phyloP scores from a whole-genome alignment of 768 basidiomycete species.

The Phlegmacium glaucopus region DNA sequence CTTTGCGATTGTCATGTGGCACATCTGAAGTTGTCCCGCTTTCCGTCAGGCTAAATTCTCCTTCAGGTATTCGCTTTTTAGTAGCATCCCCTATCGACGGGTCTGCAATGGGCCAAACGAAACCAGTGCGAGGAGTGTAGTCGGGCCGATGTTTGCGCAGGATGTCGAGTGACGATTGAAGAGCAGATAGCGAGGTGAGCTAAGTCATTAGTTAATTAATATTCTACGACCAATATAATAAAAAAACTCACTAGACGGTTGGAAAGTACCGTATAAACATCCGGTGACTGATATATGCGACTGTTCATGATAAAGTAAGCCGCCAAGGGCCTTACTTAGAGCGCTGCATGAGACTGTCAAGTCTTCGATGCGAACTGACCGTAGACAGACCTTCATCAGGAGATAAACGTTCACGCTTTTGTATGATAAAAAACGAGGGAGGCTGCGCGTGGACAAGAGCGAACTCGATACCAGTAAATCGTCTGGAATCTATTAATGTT shows the following conservation, averaged over 20 bases:
- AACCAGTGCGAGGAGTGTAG: conserved; percentile 80
- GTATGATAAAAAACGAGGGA: conserved; percentile 83
- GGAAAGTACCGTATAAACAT: conserved; percentile 79
- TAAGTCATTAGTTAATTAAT: conserved; percentile 22
- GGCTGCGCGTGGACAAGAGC: conserved; percentile 77
- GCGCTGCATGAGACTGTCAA: conserved; percentile 6
- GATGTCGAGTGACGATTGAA: conserved; percentile 75
- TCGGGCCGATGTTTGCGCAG: conserved; percentile 74
- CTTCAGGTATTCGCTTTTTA: conserved; percentile 24
- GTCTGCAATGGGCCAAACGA: conserved; percentile 81
- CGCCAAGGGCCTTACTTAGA: conserved; percentile 67
- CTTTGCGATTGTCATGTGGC: conserved; percentile 20
- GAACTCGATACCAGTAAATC: conserved; percentile 86
- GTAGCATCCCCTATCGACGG: conserved; percentile 32
- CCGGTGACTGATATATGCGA: conserved; percentile 85
- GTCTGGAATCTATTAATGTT: conserved; percentile 39
- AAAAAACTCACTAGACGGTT: conserved; percentile 65
- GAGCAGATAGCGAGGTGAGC: conserved; percentile 66
- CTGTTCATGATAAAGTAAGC: conserved; percentile 89
- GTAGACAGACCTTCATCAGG: conserved; percentile 70
- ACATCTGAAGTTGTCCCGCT: conserved; percentile 12
- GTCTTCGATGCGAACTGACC: conserved; percentile 1
- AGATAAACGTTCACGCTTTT: conserved; percentile 81
- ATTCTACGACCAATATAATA: conserved; percentile 1
- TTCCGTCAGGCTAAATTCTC: conserved; percentile 7